Evolutionary conservation across 306 rosid species (phyloP), one percentile per base, ranked within the genome.

Genomic region (Luffa acutangula): DNA sequence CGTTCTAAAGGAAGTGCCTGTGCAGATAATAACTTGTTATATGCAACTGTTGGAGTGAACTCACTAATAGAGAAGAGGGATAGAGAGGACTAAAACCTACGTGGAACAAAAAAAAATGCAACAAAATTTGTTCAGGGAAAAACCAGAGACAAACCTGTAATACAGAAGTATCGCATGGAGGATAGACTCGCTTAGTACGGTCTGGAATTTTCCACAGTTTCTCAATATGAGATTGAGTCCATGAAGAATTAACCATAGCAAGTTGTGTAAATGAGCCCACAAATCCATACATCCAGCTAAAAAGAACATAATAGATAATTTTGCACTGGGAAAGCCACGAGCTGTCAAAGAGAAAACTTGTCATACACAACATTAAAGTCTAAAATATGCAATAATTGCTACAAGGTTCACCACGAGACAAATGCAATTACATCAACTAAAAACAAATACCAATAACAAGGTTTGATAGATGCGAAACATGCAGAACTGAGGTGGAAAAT

Each of bases 161-260:
- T 75, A 93, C 91, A 63, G 97, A 90, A 79, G 97, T 92, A 85
- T 92, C 96, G 83, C 97, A 95, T 41, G 98, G 97, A 85, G 97
- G 98, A 82, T 92, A 95, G 33, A 95, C 97, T 73, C 91, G 88
- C 89, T 88, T 93, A 43, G 85, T 92, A 3, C 93, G 87, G 71
- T 85, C 75, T 6, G 97, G 87, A 80, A 92, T 84, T 80, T 84
- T 88, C 98, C 98, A 91, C 52, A 95, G 87, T 85, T 90, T 87
- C 80, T 90, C 88, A 57, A 95, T 92, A 65, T 95, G 98, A 43
- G 93, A 86, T 80, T 83, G 87, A 81, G 98, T 95, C 97, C 98
- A 95, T 25, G 98, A 90, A 76, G 98, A 95, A 87, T 92, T 95
- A 49, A 95, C 98, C 98, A 92, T 91, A 12, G 90, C 97, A 65